These are phyloP conservation scores for Mortierella sp. DNA, from an alignment of 371 early-diverging fungal genomes.

Conservation along the genomic window DNA sequence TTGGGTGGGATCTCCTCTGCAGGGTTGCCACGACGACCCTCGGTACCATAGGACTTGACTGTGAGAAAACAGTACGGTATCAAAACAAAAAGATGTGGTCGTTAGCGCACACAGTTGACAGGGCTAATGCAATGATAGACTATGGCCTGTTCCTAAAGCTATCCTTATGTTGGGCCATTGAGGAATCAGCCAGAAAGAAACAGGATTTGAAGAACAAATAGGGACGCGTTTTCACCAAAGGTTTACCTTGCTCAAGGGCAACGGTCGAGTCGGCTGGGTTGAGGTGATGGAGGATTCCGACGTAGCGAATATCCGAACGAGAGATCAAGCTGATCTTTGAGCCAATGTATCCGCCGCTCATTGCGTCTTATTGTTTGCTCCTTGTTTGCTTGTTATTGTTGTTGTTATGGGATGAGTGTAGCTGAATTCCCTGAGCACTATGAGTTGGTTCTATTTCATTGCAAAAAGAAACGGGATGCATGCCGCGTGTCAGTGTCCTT, in stretches of 20 bases:
- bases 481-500: background rate
- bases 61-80: background rate
- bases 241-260: constrained; percentile 87
- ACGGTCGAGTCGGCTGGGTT: constrained; percentile 92
- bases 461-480: background rate
- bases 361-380: constrained; percentile 32
- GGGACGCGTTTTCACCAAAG: background rate
- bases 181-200: background rate
- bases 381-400: background rate
- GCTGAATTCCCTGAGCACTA: background rate
- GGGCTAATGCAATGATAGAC: background rate
- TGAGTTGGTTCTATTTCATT: background rate
- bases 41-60: constrained; percentile 90
- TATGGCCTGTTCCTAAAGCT: background rate
- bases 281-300: constrained; percentile 90
- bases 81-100: background rate
- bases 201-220: background rate
- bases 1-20: constrained; percentile 87
- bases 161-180: background rate
- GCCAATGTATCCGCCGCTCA: constrained; percentile 82
- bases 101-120: background rate
- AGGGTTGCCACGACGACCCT: constrained; percentile 85
- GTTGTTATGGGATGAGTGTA: background rate
- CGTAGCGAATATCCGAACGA: constrained; percentile 92
- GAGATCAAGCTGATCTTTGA: constrained; percentile 89